These are phyloP conservation scores for Mortierella sp. DNA, from an alignment of 371 early-diverging fungal genomes.

Conservation along the genomic window DNA sequence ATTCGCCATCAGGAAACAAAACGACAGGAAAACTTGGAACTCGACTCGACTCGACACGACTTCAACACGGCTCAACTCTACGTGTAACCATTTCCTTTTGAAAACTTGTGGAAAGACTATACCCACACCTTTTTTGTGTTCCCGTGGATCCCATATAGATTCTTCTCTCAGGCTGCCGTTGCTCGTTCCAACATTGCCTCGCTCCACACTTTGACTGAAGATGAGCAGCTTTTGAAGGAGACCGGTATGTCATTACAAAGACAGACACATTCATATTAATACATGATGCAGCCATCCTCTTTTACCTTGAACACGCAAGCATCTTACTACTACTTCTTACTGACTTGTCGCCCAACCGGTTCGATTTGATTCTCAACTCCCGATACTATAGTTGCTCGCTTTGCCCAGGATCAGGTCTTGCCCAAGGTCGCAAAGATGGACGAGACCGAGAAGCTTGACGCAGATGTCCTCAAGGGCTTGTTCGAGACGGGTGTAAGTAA, in stretches of 20 bases:
- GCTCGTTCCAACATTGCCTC: constrained; percentile 66
- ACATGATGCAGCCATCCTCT: neutral
- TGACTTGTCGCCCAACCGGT: too few species aligned
- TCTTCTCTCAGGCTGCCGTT: constrained; percentile 63
- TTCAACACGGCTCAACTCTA: too few species aligned
- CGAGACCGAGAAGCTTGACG: constrained; percentile 89
- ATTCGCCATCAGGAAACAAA: too few species aligned
- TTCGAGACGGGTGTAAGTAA: constrained; percentile 90
- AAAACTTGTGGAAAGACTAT: neutral
- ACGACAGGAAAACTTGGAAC: too few species aligned
- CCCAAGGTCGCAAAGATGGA: constrained; percentile 96
- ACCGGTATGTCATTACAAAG: constrained; percentile 63
- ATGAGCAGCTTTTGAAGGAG: constrained; percentile 84
- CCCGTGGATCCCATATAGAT: constrained; percentile 45
- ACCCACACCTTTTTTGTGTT: neutral
- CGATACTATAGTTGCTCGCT: constrained; percentile 79
- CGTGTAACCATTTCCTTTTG: too few species aligned
- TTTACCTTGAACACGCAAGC: neutral
- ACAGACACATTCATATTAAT: neutral
- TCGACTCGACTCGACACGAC: too few species aligned
- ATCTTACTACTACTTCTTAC: neutral
- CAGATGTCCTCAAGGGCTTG: constrained; percentile 83
- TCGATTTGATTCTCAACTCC: too few species aligned
- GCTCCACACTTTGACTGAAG: constrained; percentile 84
- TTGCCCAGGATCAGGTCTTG: constrained; percentile 86